Evolutionary conservation across 306 rosid species (phyloP), one percentile per base, ranked within the genome.

Genomic region (Luffa acutangula): DNA sequence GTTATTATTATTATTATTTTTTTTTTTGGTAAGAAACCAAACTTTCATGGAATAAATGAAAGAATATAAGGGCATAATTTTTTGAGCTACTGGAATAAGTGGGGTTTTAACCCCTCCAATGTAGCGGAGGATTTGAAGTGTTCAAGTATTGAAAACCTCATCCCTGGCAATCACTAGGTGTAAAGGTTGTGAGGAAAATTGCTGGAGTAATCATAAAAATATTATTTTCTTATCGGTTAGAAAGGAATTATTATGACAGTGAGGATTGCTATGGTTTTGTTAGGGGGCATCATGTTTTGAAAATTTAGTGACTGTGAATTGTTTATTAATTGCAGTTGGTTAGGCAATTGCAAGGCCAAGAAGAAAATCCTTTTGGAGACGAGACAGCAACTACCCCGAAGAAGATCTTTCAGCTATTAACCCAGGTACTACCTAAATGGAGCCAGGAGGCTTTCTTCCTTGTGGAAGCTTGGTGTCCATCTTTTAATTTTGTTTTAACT

Each of bases 321-420:
- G 45, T 84, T 83, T 78, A 53, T 66, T 73, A 60, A 79, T 33
- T 87, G 79, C 92, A 96, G 99, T 82, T 96, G 91, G 96, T 96
- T 76, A 89, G 97, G 86, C 97, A 90, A 84, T 87, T 96, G 89
- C 99, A 96, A 90, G 93, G 94, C 79, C 99, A 84, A 79, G 94
- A 91, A 1, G 94, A 91, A 79, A 93, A 96, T 87, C 98, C 98
- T 76, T 93, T 93, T 84, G 99, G 97, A 81, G 88, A 93, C 74
- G 99, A 91, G 76, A 51, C 90, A 9, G 63, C 96, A 33, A 79
- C 91, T 45, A 85, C 97, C 45, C 98, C 98, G 17, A 96, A 96
- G 91, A 96, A 93, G 88, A 88, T 85, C 53, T 96, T 96, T 85
- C 99, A 93, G 95, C 97, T 96, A 71, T 86, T 96, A 84, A 89